phyloP scores from a whole-genome alignment of 140 eudicot genomes.

The Senecio squalidus region DNA sequence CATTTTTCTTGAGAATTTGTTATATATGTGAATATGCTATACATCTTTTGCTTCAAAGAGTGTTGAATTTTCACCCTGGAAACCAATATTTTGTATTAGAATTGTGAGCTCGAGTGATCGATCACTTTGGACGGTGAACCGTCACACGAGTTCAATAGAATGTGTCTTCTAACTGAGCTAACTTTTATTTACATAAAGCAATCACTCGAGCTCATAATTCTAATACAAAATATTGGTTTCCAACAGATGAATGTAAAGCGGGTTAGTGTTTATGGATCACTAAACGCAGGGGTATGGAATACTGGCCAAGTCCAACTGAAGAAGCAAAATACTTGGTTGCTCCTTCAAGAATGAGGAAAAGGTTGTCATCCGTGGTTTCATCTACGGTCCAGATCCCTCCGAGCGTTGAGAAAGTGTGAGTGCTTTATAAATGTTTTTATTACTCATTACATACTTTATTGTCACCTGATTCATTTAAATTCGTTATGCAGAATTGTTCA shows the following conservation, averaged over 20 bases:
- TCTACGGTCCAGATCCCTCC: slow-evolving; percentile 53
- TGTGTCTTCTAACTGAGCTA: too few relatives aligned
- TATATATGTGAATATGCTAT: too few relatives aligned
- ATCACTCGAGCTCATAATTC: slow-evolving; percentile 84
- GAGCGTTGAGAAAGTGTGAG: slow-evolving; percentile 77
- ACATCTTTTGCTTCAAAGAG: too few relatives aligned
- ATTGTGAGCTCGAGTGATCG: too few relatives aligned
- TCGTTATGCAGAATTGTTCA: slow-evolving; percentile 62
- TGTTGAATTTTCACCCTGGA: too few relatives aligned
- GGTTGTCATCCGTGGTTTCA: slow-evolving; percentile 24
- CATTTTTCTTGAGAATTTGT: too few relatives aligned
- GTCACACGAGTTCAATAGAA: too few relatives aligned
- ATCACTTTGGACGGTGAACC: too few relatives aligned
- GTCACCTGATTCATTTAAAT: slow-evolving; percentile 2
- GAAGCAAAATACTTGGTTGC: slow-evolving; percentile 72
- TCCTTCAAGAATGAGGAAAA: slow-evolving; percentile 35
- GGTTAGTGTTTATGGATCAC: slow-evolving; percentile 93
- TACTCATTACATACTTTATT: neutral
- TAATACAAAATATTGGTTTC: too few relatives aligned
- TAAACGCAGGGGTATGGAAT: slow-evolving; percentile 72
- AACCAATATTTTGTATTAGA: too few relatives aligned
- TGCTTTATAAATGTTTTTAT: neutral
- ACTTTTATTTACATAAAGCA: too few relatives aligned
- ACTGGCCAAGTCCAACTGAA: slow-evolving; percentile 92
- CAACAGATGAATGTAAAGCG: slow-evolving; percentile 71